Percentiles rank a stretch among this genome's conserved stretches.
Conservation (phyloP, 805 yeast genomes). For the Candida golubevii region DNA sequence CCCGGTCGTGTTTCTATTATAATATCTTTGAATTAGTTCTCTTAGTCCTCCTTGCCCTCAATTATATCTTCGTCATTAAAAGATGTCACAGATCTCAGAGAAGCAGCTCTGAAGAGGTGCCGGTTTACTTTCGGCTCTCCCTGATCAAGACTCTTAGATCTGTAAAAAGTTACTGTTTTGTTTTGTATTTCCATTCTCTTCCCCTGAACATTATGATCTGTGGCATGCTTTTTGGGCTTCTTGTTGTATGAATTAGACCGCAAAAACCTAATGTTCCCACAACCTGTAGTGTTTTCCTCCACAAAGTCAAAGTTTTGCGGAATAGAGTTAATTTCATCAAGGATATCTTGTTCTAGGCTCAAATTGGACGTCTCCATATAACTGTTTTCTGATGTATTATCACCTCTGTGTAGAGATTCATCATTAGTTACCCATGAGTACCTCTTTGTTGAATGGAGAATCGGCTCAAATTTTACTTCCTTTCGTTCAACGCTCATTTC, state of each 20-base stretch:
- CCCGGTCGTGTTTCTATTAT: too few relatives aligned
- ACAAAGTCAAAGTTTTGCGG: constrained; percentile 40
- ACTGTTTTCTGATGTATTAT: too few relatives aligned
- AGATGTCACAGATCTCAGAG: constrained; percentile 27
- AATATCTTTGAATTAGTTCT: neutral
- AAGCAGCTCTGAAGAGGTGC: constrained; percentile 27
- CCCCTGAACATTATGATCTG: constrained; percentile 21
- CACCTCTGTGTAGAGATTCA: constrained; percentile 11
- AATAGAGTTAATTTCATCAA: constrained; percentile 34
- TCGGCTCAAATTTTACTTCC: neutral
- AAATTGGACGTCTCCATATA: neutral
- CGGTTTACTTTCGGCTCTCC: constrained; percentile 15
- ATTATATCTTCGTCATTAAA: constrained; percentile 21
- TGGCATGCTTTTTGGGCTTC: constrained; percentile 28
- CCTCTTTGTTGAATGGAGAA: constrained; percentile 3
- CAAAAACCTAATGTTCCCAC: constrained; percentile 14
- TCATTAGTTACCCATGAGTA: constrained; percentile 32
- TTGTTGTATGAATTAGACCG: constrained; percentile 39
- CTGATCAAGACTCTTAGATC: constrained; percentile 19
- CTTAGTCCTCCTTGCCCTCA: constrained; percentile 17
- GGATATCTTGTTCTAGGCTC: constrained; percentile 24
- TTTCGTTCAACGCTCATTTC: neutral
- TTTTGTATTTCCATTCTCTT: constrained; percentile 35
- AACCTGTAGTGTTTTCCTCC: constrained; percentile 15
- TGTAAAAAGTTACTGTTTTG: constrained; percentile 41